These are phyloP conservation scores for Backusella circina DNA, from an alignment of 192 early-diverging fungal genomes.

Conservation along the genomic window DNA sequence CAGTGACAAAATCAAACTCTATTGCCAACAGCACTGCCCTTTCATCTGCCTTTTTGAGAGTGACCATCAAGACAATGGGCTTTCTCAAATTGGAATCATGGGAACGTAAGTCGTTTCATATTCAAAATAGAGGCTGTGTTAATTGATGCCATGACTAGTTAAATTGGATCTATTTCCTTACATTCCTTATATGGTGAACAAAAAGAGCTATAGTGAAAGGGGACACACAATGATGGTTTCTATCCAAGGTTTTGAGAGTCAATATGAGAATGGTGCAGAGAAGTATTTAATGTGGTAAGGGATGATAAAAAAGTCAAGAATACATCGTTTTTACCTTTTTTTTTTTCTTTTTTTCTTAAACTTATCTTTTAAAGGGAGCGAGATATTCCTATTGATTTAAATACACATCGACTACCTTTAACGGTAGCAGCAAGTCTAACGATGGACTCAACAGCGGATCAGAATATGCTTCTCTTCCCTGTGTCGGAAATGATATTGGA, in stretches of 20 bases:
- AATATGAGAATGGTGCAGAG: conserved; percentile 5
- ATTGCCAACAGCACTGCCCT: background rate
- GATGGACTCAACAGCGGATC: background rate
- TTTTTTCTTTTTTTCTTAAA: no score
- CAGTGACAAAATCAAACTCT: background rate
- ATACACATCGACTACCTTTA: background rate
- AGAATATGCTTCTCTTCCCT: background rate
- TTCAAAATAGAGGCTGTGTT: no score
- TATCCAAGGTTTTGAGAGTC: background rate
- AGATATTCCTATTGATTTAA: conserved; percentile 2
- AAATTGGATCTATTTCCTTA: background rate
- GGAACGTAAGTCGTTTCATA: background rate
- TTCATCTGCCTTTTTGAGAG: background rate
- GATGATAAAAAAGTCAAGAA: no score
- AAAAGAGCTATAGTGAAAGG: background rate
- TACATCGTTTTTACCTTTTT: no score
- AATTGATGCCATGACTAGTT: background rate
- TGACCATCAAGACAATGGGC: background rate
- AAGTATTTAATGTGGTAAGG: background rate
- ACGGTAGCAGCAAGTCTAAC: background rate
- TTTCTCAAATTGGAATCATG: background rate
- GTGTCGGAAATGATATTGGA: background rate
- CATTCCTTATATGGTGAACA: background rate
- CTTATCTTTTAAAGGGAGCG: background rate
- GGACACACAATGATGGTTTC: background rate